Percentiles rank a stretch among this genome's conserved stretches.
Evolutionary conservation across 805 yeast genomes (phyloP).

Genomic region (Yarrowia sp.): DNA sequence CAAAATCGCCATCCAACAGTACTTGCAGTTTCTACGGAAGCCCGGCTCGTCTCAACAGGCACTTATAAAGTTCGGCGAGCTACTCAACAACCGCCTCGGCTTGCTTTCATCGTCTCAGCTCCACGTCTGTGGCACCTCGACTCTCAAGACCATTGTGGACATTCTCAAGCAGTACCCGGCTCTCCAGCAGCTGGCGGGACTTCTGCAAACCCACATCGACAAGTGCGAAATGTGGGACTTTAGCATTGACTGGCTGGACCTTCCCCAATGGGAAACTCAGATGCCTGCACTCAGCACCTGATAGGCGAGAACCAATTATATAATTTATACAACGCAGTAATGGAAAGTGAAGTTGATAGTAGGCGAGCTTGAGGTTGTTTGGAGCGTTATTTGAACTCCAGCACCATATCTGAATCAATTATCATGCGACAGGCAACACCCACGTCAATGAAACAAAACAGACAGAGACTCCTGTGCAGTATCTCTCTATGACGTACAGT

Average conservation of each 20-base stretch:
- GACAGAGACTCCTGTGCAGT: background rate
- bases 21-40: constrained; percentile 16
- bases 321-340: constrained; percentile 31
- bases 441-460: constrained; percentile 28
- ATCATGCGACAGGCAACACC: background rate
- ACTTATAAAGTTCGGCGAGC: constrained; percentile 25
- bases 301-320: background rate
- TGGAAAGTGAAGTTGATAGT: background rate
- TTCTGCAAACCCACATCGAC: constrained; percentile 20
- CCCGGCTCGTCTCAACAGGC: constrained; percentile 29
- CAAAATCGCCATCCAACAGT: constrained; percentile 34
- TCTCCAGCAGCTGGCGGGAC: constrained; percentile 13
- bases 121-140: constrained; percentile 17
- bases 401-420: background rate
- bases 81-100: constrained; percentile 29
- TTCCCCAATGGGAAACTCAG: constrained; percentile 29
- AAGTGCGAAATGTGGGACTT: constrained; percentile 37
- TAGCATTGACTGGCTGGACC: constrained; percentile 28
- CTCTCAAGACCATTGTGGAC: constrained; percentile 10
- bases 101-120: constrained; percentile 23
- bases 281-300: constrained; percentile 19
- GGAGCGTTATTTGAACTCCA: too few species aligned
- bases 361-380: too few species aligned
- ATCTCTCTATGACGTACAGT: too few species aligned
- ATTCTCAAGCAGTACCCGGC: constrained; percentile 20